These are phyloP conservation scores for Aspergillus persii DNA, from an alignment of 2,329 filamentous ascomycete species.

Conservation along the genomic window DNA sequence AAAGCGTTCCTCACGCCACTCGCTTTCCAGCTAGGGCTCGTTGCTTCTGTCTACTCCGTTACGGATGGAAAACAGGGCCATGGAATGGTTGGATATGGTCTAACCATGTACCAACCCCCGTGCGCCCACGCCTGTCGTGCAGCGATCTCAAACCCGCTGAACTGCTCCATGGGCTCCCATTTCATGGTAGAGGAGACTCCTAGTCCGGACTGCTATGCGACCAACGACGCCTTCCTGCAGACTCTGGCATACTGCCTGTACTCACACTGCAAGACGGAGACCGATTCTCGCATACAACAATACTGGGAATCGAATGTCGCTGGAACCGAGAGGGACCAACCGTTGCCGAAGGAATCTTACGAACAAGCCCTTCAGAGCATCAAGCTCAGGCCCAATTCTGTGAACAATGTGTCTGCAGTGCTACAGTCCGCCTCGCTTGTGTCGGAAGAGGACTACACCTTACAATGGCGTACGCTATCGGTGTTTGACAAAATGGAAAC, in stretches of 20 bases:
- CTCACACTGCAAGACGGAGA: background rate
- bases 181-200: background rate
- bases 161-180: background rate
- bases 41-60: too few relatives aligned
- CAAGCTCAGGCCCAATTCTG: background rate
- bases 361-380: background rate
- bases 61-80: background rate
- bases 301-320: constrained; percentile 5
- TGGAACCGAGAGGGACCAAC: background rate
- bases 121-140: constrained; percentile 1
- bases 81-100: constrained; percentile 1
- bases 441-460: background rate
- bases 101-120: background rate
- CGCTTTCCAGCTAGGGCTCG: too few relatives aligned
- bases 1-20: too few relatives aligned
- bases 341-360: background rate
- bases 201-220: background rate
- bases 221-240: constrained; percentile 2
- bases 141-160: constrained; percentile 1
- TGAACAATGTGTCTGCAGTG: background rate
- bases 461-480: background rate
- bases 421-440: background rate
- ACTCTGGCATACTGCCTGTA: constrained; percentile 4
- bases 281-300: background rate
- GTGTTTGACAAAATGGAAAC: background rate